Conservation (phyloP, 2,329 filamentous ascomycete species). For the Emericellopsis atlantica region DNA sequence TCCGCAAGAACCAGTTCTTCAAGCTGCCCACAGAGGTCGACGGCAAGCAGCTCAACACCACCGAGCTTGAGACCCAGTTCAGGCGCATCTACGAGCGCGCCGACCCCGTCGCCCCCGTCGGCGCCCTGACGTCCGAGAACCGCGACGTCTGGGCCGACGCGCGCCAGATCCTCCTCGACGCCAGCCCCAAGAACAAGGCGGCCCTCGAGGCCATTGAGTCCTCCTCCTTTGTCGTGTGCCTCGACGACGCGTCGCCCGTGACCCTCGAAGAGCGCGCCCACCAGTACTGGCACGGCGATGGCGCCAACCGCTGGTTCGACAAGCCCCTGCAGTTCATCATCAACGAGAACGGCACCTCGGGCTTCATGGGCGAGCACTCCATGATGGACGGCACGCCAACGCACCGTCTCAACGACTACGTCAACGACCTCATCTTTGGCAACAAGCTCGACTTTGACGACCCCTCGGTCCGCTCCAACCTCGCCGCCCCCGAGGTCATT, state of each 20-base stretch:
- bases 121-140: constrained; percentile 81
- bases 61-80: constrained; percentile 87
- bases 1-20: constrained; percentile 97
- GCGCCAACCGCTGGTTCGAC: constrained; percentile 92
- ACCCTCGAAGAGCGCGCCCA: constrained; percentile 92
- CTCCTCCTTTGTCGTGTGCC: constrained; percentile 80
- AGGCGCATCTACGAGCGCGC: constrained; percentile 67
- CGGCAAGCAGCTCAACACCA: constrained; percentile 75
- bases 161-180: constrained; percentile 60
- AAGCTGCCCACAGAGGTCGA: constrained; percentile 74
- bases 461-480: constrained; percentile 62
- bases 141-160: constrained; percentile 87
- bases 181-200: constrained; percentile 67
- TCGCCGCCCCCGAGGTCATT: constrained; percentile 68
- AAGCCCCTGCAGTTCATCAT: constrained; percentile 97
- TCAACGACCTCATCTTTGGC: constrained; percentile 83
- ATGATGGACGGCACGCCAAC: constrained; percentile 99
- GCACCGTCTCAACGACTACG: constrained; percentile 89
- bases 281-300: constrained; percentile 98
- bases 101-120: constrained; percentile 59
- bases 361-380: constrained; percentile 96
- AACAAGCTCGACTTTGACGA: constrained; percentile 88
- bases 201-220: constrained; percentile 75
- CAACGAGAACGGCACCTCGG: constrained; percentile 94
- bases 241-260: constrained; percentile 82